phyloP scores from a whole-genome alignment of 805 yeast genomes.

The Schizosaccharomyces cryophilus region DNA sequence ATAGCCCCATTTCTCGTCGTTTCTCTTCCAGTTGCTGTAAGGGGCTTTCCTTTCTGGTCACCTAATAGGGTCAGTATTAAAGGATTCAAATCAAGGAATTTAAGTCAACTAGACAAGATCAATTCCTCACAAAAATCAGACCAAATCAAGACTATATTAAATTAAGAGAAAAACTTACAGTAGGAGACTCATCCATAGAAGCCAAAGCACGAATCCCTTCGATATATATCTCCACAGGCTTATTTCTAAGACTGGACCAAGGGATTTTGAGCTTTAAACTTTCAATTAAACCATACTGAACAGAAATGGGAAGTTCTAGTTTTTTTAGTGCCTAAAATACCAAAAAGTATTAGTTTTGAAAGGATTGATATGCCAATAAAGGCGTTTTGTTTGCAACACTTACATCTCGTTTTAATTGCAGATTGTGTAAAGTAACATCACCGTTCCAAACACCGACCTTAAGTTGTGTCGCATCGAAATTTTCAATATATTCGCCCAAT shows the following conservation, averaged over 20 bases:
- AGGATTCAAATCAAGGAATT: too few relatives aligned
- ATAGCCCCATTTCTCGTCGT: slow-evolving; percentile 40
- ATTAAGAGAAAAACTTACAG: background rate
- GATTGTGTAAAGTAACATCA: slow-evolving; percentile 62
- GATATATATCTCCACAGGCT: slow-evolving; percentile 70
- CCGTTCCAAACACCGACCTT: slow-evolving; percentile 96
- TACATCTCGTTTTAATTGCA: slow-evolving; percentile 29
- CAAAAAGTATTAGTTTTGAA: background rate
- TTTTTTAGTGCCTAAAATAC: slow-evolving; percentile 40
- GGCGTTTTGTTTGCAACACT: background rate
- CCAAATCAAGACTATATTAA: too few relatives aligned
- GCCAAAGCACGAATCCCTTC: slow-evolving; percentile 30
- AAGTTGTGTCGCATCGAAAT: slow-evolving; percentile 82
- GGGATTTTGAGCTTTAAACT: slow-evolving; percentile 78
- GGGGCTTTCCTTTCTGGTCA: slow-evolving; percentile 33
- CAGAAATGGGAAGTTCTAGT: slow-evolving; percentile 63
- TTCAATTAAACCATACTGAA: slow-evolving; percentile 73
- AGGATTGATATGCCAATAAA: too few relatives aligned
- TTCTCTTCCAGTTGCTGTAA: slow-evolving; percentile 37
- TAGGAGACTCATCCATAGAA: background rate
- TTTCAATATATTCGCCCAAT: slow-evolving; percentile 43
- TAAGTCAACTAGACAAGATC: too few relatives aligned
- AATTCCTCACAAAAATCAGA: too few relatives aligned
- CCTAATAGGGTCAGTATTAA: background rate
- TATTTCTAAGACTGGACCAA: slow-evolving; percentile 79